Conservation (phyloP, 768 basidiomycete species). For the Termitomyces sp. region DNA sequence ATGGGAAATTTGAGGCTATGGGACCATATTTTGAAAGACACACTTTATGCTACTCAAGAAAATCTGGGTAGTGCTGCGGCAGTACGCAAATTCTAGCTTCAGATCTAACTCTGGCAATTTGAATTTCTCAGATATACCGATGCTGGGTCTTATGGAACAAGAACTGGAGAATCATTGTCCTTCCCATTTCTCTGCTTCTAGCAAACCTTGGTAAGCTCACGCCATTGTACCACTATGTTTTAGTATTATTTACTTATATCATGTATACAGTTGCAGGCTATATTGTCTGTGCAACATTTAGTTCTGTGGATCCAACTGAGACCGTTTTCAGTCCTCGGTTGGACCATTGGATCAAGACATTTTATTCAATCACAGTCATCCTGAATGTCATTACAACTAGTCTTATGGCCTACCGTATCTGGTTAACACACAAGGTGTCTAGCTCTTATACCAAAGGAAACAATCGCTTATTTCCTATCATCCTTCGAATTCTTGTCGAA, state of each 20-base stretch:
- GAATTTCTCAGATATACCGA: conserved; percentile 1
- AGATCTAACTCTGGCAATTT: neutral
- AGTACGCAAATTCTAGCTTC: neutral
- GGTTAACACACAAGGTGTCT: conserved; percentile 2
- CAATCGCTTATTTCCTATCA: neutral
- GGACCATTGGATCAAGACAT: conserved; percentile 7
- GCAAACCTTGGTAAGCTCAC: conserved; percentile 1
- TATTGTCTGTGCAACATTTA: conserved; percentile 7
- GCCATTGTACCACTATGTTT: neutral
- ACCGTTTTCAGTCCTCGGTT: conserved; percentile 8
- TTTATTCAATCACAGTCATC: conserved; percentile 7
- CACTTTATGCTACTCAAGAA: conserved; percentile 9
- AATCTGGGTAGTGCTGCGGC: conserved; percentile 9
- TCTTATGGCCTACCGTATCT: conserved; percentile 9
- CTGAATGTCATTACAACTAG: conserved; percentile 8
- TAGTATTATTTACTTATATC: neutral
- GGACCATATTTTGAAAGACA: conserved; percentile 11
- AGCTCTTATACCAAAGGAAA: neutral
- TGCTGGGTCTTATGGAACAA: conserved; percentile 8
- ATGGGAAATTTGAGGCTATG: conserved; percentile 7
- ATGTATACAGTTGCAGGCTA: conserved; percentile 5
- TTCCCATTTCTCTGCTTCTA: conserved; percentile 4
- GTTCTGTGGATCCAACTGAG: conserved; percentile 6
- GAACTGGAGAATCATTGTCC: conserved; percentile 1
- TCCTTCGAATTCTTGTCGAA: conserved; percentile 7